Percentiles rank a stretch among this genome's conserved stretches.
Conservation (phyloP, 768 basidiomycete species). For the Leccinum ochraceum region DNA sequence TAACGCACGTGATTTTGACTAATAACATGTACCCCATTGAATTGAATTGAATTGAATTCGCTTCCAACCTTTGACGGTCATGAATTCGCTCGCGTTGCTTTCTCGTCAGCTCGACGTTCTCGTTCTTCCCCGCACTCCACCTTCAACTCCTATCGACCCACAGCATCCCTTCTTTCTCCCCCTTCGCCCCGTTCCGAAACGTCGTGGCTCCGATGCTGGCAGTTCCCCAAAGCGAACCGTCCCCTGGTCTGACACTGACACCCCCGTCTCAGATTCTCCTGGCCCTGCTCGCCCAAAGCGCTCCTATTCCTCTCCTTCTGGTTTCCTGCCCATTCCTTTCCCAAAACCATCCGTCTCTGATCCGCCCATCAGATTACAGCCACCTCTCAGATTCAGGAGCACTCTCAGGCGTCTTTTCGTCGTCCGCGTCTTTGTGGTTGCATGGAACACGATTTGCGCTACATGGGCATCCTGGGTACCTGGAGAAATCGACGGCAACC, state of each 20-base stretch:
- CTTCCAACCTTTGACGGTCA: constrained; percentile 28
- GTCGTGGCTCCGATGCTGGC: constrained; percentile 30
- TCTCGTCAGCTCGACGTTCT: constrained; percentile 82
- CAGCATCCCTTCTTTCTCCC: constrained; percentile 34
- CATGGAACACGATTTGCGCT: constrained; percentile 69
- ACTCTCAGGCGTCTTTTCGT: constrained; percentile 64
- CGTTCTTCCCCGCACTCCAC: constrained; percentile 58
- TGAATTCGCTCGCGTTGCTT: constrained; percentile 83
- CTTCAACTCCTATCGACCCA: constrained; percentile 53
- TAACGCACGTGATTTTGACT: constrained; percentile 9
- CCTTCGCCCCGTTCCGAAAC: constrained; percentile 24
- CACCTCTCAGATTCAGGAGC: constrained; percentile 39
- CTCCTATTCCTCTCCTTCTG: constrained; percentile 65
- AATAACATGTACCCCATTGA: background rate
- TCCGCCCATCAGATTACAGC: constrained; percentile 37
- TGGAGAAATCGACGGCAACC: constrained; percentile 24
- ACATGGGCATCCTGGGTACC: constrained; percentile 53
- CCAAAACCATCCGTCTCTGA: constrained; percentile 33
- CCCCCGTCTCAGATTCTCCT: constrained; percentile 34
- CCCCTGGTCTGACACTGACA: constrained; percentile 58
- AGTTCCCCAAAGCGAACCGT: constrained; percentile 46
- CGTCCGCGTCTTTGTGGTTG: constrained; percentile 64
- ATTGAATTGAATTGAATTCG: background rate
- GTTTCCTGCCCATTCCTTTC: constrained; percentile 42
- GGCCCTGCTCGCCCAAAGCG: constrained; percentile 46